Base-by-base conservation (phyloP, 2,329 filamentous ascomycete genomes). In the Coleophoma crateriformis region DNA sequence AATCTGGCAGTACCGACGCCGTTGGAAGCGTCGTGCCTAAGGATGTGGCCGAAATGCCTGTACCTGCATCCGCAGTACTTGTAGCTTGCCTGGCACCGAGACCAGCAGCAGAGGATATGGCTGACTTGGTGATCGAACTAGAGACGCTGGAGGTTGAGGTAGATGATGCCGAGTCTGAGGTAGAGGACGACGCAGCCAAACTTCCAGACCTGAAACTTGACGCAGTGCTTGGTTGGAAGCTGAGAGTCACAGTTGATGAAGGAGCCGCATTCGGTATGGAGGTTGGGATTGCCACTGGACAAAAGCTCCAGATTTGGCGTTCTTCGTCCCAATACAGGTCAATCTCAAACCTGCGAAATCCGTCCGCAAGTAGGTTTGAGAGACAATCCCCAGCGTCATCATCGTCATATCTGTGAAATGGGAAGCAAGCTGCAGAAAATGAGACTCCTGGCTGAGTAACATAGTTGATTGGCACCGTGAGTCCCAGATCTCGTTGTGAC, bases 251-350 rank as follows among this genome's bases (percentile, higher is more conserved):
- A 13, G 54, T 50, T 5, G 61, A 56, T 22, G 52, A 52, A 12
- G 61, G 51, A 5, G 54, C 45, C 32, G 52, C 53, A 48, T 58
- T 58, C 27, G 58, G 43, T 19, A 54, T 43, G 11, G 47, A 50
- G 15, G 41, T 54, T 34, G 75, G 74, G 47, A 82, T 68, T 42
- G 74, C 64, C 2, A 78, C 78, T 0, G 83, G 83, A 61, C 83
- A 87, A 15, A 86, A 71, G 45, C 71, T 78, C 79, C 82, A 86
- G 38, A 70, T 61, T 33, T 65, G 65, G 27, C 74, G 71, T 32
- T 66, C 70, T 20, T 72, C 59, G 54, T 85, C 82, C 83, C 83
- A 87, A 59, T 82, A 86, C 12, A 84, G 57, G 61, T 87, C 83
- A 27, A 84, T 64, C 40, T 77, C 66, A 42, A 85, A 71, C 41